Percentiles rank a stretch among this genome's conserved stretches.
phyloP scores from a whole-genome alignment of 1,139 yeast genomes.

The Kazachstania sp. region DNA sequence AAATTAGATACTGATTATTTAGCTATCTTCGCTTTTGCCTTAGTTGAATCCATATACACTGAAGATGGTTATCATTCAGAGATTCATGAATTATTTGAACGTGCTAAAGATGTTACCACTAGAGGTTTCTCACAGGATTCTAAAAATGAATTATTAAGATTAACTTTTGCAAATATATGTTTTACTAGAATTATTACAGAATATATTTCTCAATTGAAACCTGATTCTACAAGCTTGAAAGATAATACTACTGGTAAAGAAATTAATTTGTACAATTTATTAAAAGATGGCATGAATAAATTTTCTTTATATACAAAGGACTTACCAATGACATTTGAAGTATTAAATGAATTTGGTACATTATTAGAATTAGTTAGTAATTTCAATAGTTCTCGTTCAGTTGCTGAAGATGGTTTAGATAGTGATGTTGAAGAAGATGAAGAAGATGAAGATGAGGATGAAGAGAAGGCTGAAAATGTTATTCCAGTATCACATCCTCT shows the following conservation, averaged over 20 bases:
- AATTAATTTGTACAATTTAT: slow-evolving; percentile 28
- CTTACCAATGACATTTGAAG: slow-evolving; percentile 35
- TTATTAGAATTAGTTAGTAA: slow-evolving; percentile 56
- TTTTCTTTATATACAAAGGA: slow-evolving; percentile 12
- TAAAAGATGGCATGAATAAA: slow-evolving; percentile 18
- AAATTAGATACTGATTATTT: slow-evolving; percentile 50
- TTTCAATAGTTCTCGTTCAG: slow-evolving; percentile 45
- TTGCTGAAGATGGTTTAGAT: slow-evolving; percentile 41
- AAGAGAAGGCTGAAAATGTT: background rate
- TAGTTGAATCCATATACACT: slow-evolving; percentile 54
- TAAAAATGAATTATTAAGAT: slow-evolving; percentile 37
- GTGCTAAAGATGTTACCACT: slow-evolving; percentile 62
- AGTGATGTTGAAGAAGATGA: slow-evolving; percentile 40
- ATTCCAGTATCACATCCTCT: slow-evolving; percentile 36
- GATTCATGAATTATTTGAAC: slow-evolving; percentile 47
- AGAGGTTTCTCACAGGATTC: slow-evolving; percentile 49
- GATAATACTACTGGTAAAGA: too few species aligned
- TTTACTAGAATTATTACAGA: slow-evolving; percentile 53
- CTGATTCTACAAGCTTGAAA: slow-evolving; percentile 16
- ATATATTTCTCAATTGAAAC: slow-evolving; percentile 42
- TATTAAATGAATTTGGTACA: slow-evolving; percentile 52
- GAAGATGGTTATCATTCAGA: slow-evolving; percentile 21
- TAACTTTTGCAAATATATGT: slow-evolving; percentile 49
- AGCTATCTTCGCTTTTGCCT: slow-evolving; percentile 62
- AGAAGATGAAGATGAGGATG: slow-evolving; percentile 30